phyloP scores from a whole-genome alignment of 768 basidiomycete genomes.

The Dentipellis sp. region DNA sequence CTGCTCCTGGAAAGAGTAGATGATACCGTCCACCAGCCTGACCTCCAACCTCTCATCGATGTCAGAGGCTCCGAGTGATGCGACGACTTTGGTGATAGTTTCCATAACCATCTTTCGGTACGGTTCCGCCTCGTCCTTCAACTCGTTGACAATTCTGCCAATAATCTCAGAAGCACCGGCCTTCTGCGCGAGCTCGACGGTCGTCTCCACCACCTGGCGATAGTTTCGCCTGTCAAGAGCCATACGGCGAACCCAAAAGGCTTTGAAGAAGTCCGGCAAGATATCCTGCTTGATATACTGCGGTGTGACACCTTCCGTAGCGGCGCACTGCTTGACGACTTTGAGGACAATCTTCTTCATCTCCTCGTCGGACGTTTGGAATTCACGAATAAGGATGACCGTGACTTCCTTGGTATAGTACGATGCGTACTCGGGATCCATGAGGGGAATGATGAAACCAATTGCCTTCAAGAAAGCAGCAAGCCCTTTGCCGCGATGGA shows the following conservation, averaged over 20 bases:
- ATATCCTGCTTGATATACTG: conserved; percentile 97
- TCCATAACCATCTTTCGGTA: conserved; percentile 99
- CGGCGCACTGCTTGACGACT: conserved; percentile 98
- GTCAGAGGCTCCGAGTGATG: conserved; percentile 91
- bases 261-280: conserved; percentile 97
- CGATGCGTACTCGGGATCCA: conserved; percentile 99
- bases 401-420: conserved; percentile 99
- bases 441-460: conserved; percentile 98
- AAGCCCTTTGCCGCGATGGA: conserved; percentile 90
- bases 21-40: conserved; percentile 93
- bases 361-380: conserved; percentile 98
- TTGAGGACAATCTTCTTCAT: conserved; percentile 99
- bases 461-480: conserved; percentile 97
- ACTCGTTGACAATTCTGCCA: conserved; percentile 74
- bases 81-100: conserved; percentile 95
- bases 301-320: conserved; percentile 95
- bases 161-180: conserved; percentile 96
- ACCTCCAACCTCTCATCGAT: conserved; percentile 95
- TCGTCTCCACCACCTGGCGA: conserved; percentile 96
- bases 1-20: conserved; percentile 99
- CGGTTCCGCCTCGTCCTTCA: conserved; percentile 86
- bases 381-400: conserved; percentile 94
- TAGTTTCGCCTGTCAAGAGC: conserved; percentile 95
- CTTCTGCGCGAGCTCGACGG: conserved; percentile 96
- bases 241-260: conserved; percentile 98